A percentile compares a stretch with the other conserved stretches of the same genome.
phyloP scores from a whole-genome alignment of 129 eudicot genomes.

The Sambucus nigra region DNA sequence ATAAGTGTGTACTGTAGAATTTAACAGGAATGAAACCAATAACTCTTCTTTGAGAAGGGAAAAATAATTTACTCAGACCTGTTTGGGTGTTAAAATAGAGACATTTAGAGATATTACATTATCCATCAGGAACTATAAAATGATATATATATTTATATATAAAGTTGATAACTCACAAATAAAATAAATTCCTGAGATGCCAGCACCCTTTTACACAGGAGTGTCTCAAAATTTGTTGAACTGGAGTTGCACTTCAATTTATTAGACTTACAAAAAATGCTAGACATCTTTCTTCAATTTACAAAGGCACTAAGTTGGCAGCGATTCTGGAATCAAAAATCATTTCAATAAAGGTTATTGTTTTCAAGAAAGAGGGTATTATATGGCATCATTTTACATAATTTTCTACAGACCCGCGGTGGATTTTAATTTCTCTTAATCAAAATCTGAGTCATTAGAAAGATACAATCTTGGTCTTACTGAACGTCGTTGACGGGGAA shows the following conservation, averaged over 20 bases:
- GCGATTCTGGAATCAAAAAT: too few species aligned
- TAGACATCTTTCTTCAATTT: conserved; percentile 14
- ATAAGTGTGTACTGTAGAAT: too few species aligned
- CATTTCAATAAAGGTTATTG: neutral
- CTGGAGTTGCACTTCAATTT: neutral
- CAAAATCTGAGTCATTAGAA: conserved; percentile 76
- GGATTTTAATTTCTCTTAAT: conserved; percentile 20
- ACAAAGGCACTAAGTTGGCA: conserved; percentile 7
- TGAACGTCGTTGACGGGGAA: conserved; percentile 76
- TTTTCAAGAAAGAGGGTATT: conserved; percentile 6
- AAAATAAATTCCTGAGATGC: conserved; percentile 1
- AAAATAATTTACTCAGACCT: too few species aligned
- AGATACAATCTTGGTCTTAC: conserved; percentile 66
- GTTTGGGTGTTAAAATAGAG: too few species aligned
- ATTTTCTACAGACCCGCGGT: neutral
- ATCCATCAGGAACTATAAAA: too few species aligned
- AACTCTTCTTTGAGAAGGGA: too few species aligned
- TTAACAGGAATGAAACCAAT: too few species aligned
- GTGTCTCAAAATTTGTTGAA: conserved; percentile 2
- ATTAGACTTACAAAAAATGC: conserved; percentile 5
- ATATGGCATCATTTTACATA: too few species aligned
- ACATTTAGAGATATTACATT: too few species aligned
- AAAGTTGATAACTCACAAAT: conserved; percentile 13
- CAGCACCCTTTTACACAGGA: conserved; percentile 6
- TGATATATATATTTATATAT: too few species aligned